phyloP scores from a whole-genome alignment of 495 filamentous ascomycete genomes.

The Neurospora sp. region DNA sequence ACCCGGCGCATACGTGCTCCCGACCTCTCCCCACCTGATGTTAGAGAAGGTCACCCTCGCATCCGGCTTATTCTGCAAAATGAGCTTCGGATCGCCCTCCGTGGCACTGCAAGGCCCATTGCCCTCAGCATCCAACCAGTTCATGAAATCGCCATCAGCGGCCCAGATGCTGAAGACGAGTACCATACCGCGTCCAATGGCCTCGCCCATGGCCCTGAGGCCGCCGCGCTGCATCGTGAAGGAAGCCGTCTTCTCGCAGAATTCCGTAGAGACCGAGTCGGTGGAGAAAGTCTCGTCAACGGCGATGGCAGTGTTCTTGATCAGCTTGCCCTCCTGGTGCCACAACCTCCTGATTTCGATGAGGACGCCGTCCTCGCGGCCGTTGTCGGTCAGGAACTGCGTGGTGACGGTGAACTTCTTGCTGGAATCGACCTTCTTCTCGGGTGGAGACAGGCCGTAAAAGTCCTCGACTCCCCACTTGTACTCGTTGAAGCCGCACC shows the following conservation, averaged over 20 bases:
- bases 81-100: conserved; percentile 37
- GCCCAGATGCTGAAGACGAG: conserved; percentile 55
- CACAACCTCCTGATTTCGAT: conserved; percentile 53
- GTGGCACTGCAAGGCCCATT: conserved; percentile 51
- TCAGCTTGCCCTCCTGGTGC: conserved; percentile 49
- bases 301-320: conserved; percentile 19
- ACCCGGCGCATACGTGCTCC: conserved; percentile 32
- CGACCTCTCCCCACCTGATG: conserved; percentile 57
- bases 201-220: conserved; percentile 45
- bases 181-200: conserved; percentile 51
- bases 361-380: conserved; percentile 32
- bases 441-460: conserved; percentile 32
- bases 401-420: conserved; percentile 58
- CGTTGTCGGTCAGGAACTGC: conserved; percentile 51
- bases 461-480: conserved; percentile 42
- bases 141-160: conserved; percentile 48
- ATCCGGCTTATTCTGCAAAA: conserved; percentile 35
- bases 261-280: neutral
- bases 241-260: conserved; percentile 6
- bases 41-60: conserved; percentile 52
- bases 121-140: conserved; percentile 49
- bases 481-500: conserved; percentile 39
- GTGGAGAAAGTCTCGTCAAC: neutral
- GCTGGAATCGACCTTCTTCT: conserved; percentile 44
- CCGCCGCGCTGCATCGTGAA: conserved; percentile 36